Base-by-base conservation (phyloP, 768 basidiomycete genomes). In the Boletellus ananas region DNA sequence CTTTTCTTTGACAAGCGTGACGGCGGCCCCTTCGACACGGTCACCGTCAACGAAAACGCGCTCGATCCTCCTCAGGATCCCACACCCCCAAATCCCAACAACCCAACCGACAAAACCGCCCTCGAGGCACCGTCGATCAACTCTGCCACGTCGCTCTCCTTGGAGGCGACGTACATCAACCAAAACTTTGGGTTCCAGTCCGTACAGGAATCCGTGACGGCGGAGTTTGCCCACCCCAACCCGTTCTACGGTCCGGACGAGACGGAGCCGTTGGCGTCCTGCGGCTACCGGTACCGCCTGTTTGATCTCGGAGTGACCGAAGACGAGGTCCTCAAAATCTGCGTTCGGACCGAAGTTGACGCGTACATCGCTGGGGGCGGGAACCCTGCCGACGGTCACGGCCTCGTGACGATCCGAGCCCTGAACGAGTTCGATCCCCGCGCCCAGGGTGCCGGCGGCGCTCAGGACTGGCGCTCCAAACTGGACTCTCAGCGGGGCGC, bases 151-250 rank as follows among this genome's bases (percentile, higher is more conserved):
- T 93, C 91, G 1, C 77, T 99, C 23, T 94, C 95, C 1, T 79
- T 98, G 31, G 96, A 99, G 70, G 96, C 96, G 6, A 98, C 94
- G 23, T 98, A 94, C 72, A 92, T 99, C 76, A 98, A 98, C 74
- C 92, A 95, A 66, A 97, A 97, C 71, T 99, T 97, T 62, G 85
- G 88, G 21, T 96, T 95, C 80, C 96, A 99, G 70, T 86, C 90
- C 38, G 95, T 94, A 38, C 77, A 81, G 47, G 92, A 95, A 68
- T 79, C 68, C 27, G 73, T 79, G 25, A 74, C 86, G 7, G 74
- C 88, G 36, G 84, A 92, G 52, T 81, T 97, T 61, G 76, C 81
- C 13, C 80, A 92, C 58, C 84, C 95, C 2, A 99, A 99, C 69
- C 96, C 96, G 6, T 99, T 99, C 79, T 94, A 97, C 67, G 76